Base-by-base conservation (phyloP, 2,329 filamentous ascomycete genomes). In the Sporothrix euskadiensis region DNA sequence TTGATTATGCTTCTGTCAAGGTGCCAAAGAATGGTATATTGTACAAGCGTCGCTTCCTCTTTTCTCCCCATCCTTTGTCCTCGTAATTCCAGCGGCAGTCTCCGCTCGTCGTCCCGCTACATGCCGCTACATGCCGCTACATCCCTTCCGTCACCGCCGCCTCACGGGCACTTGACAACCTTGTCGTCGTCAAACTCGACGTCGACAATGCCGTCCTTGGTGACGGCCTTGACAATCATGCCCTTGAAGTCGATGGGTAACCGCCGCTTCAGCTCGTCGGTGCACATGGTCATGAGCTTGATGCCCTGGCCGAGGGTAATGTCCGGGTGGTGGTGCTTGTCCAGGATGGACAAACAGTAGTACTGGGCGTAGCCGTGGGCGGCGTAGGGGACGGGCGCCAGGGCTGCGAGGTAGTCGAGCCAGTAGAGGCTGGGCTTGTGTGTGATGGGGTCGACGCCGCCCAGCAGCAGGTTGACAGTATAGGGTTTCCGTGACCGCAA, bases 191-290 rank as follows among this genome's bases (percentile, higher is more conserved):
- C 92, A 81, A 94, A 97, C 76, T 93, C 89, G 79, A 97, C 88
- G 79, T 96, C 93, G 78, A 89, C 85, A 75, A 99, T 91, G 12
- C 97, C 96, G 78, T 98, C 94, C 85, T 97, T 97, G 75, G 94
- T 97, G 79, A 99, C 90, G 49, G 94, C 92, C 88, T 98, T 98
- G 79, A 99, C 94, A 71, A 88, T 80, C 90, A 97, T 93, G 54
- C 96, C 96, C 88, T 99, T 99, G 89, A 98, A 99, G 83, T 99
- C 96, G 81, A 99, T 94, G 74, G 96, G 96, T 87, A 99, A 89
- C 83, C 97, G 90, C 82, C 96, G 90, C 89, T 98, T 97, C 81
- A 99, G 85, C 87, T 99, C 96, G 82, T 98, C 94, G 78, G 93
- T 96, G 85, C 96, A 99, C 91, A 98, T 92, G 79, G 89, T 91